Base-by-base conservation (phyloP, 2,329 filamentous ascomycete genomes). In the Pseudogymnoascus sp. region DNA sequence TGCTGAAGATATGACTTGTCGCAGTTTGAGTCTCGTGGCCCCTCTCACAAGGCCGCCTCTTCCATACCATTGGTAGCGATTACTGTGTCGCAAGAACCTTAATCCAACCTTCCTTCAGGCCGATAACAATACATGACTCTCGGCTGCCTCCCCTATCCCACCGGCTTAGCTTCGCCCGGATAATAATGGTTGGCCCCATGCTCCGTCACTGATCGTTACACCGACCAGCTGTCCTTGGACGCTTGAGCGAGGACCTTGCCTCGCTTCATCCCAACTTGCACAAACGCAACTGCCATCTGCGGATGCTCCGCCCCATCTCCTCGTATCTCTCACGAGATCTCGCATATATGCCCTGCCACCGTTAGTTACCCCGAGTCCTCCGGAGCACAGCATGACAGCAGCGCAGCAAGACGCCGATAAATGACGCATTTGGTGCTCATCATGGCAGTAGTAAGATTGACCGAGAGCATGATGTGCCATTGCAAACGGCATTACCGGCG, bases 41-140 rank as follows among this genome's bases (percentile, higher is more conserved):
- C 43, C 43, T 54, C 43, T 33, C 43, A 54, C 43, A 54, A 33
- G 43, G 25, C n/a, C 43, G n/a, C 9, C 43, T 18, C 9, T 33
- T 18, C 43, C 43, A 54, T 54, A 2, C n/a, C n/a, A 54, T 54
- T 54, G 43, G 43, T 33, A 18, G 25, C 25, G 28, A 54, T 54
- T 18, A 12, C n/a, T 54, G 43, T 54, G 43, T 54, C 11, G 25
- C 43, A 7, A 30, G 43, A 54, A 54, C 25, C 43, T 54, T 54
- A 54, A 54, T 54, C 43, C 43, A 54, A 54, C 43, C 43, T 54
- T 54, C 25, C 43, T 54, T 54, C 43, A 54, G 43, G 43, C 43
- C 9, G 25, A 33, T 28, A 18, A 28, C n/a, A 33, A 54, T 54
- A 54, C 25, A 25, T 54, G 28, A 33, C 43, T 33, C 25, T 54